Conservation (phyloP, 495 filamentous ascomycete species). For the Clavariopsis aquatica region DNA sequence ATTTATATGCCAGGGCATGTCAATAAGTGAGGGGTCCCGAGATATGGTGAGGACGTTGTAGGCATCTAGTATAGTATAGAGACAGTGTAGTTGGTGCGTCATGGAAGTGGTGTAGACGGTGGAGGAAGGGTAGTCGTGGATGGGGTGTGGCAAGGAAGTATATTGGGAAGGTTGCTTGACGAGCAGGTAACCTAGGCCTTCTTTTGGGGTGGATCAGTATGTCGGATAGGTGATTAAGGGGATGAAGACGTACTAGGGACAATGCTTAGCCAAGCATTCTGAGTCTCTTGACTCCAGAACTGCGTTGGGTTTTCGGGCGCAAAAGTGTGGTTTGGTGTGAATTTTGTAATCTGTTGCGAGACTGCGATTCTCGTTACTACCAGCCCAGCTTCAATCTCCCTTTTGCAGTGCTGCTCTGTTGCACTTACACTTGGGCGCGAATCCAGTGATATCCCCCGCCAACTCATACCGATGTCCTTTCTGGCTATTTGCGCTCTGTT, state of each 20-base stretch:
- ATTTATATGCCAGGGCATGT: slow-evolving; percentile 53
- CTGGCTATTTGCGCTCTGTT: not conserved
- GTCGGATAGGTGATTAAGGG: not conserved
- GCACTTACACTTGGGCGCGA: slow-evolving; percentile 23
- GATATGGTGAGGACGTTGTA: slow-evolving; percentile 33
- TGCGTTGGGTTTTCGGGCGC: slow-evolving; percentile 50
- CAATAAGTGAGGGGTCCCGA: slow-evolving; percentile 39
- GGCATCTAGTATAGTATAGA: slow-evolving; percentile 52
- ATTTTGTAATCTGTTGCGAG: slow-evolving; percentile 47
- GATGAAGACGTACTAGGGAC: slow-evolving; percentile 47
- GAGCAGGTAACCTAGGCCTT: slow-evolving; percentile 52
- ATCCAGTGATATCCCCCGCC: slow-evolving; percentile 23
- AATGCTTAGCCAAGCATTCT: slow-evolving; percentile 48
- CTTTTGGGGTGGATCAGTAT: slow-evolving; percentile 34
- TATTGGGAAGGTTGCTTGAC: slow-evolving; percentile 49
- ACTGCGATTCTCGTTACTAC: slow-evolving; percentile 31
- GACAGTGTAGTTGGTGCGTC: slow-evolving; percentile 52
- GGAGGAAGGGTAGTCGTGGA: slow-evolving; percentile 49
- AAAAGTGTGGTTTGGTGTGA: slow-evolving; percentile 46
- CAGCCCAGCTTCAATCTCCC: not conserved
- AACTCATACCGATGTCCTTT: slow-evolving; percentile 21
- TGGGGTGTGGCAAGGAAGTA: slow-evolving; percentile 50
- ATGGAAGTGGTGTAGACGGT: slow-evolving; percentile 53
- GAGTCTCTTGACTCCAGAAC: slow-evolving; percentile 48
- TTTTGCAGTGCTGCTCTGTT: not conserved